Evolutionary conservation across 2,329 filamentous ascomycete species (phyloP), one percentile per base, ranked within the genome.

Genomic region (Paraconiothyrium brasiliense): DNA sequence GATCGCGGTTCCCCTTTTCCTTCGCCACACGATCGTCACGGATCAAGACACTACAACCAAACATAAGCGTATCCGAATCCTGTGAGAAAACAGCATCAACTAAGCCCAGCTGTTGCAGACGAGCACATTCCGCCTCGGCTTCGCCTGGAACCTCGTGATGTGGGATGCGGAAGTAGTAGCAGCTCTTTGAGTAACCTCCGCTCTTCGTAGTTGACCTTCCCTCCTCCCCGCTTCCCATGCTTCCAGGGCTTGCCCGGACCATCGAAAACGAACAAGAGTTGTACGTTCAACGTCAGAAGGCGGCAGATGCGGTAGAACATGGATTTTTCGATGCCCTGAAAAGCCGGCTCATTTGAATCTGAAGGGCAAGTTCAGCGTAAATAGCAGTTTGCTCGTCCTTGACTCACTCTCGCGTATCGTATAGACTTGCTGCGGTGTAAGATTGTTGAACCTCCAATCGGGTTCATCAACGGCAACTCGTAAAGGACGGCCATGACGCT

Each of bases 211-310:
- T 81, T 71, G 20, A 82, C 65, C n/a, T 64, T 71, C 1, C 70
- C 65, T 13, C 72, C 73, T 0, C 71, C 68, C 37, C 66, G 54
- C 44, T 76, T 64, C 10, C 72, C 70, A 14, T 76, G 66, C 64
- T 82, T 79, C 70, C 73, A 68, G 0, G 78, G 76, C 59, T 75
- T 81, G 16, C 81, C 79, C 10, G 82, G 76, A 0, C 85, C 85
- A 59, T 87, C 86, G 62, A 85, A 86, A 3, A 88, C 81, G 59
- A 87, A 86, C 7, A 87, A 65, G 1, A 84, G 77, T 44, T 85
- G 80, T 6, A 88, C 82, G 16, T 85, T 81, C 6, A 84, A 76
- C 22, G 79, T 79, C 30, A 85, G 76, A 1, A 86, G 78, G 4
- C 80, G 78, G 52, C 83, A 70, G 61, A 85, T 72, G 7, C 79